phyloP scores from a whole-genome alignment of 768 basidiomycete genomes.

The Tylopilus rubrobrunneus region DNA sequence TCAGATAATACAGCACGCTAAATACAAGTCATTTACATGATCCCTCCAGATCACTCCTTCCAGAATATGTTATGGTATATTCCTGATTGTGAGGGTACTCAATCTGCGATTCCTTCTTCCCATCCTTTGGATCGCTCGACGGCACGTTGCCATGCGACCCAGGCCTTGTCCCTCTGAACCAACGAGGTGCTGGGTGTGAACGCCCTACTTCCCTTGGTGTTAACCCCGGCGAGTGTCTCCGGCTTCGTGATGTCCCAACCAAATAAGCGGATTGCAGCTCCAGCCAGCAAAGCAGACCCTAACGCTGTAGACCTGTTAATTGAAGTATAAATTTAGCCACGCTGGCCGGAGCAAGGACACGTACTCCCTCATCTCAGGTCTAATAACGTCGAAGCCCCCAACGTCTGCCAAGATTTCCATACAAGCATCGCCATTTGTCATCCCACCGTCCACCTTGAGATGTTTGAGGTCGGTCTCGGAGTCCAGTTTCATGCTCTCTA shows the following conservation, averaged over 20 bases:
- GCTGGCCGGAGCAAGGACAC: slow-evolving; percentile 27
- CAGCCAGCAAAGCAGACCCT: slow-evolving; percentile 92
- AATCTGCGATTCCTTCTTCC: slow-evolving; percentile 61
- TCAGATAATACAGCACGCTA: slow-evolving; percentile 33
- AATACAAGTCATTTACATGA: background rate
- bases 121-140: slow-evolving; percentile 81
- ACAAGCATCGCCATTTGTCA: slow-evolving; percentile 90
- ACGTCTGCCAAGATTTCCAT: slow-evolving; percentile 87
- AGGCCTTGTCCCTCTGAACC: slow-evolving; percentile 56
- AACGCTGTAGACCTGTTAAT: slow-evolving; percentile 83
- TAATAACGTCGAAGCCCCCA: slow-evolving; percentile 86
- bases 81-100: slow-evolving; percentile 2
- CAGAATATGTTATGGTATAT: background rate
- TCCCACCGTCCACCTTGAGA: slow-evolving; percentile 96
- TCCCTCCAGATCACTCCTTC: background rate
- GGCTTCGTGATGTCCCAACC: slow-evolving; percentile 90
- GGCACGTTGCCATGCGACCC: slow-evolving; percentile 84
- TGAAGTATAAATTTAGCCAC: background rate
- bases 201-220: slow-evolving; percentile 71
- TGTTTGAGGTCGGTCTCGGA: slow-evolving; percentile 74
- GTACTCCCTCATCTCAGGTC: slow-evolving; percentile 96
- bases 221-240: slow-evolving; percentile 80
- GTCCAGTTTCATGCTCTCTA: slow-evolving; percentile 94
- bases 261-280: slow-evolving; percentile 78
- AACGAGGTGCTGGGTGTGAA: slow-evolving; percentile 61